phyloP scores from a whole-genome alignment of 2,329 filamentous ascomycete species.

The Aspergillus ochraceoroseus region DNA sequence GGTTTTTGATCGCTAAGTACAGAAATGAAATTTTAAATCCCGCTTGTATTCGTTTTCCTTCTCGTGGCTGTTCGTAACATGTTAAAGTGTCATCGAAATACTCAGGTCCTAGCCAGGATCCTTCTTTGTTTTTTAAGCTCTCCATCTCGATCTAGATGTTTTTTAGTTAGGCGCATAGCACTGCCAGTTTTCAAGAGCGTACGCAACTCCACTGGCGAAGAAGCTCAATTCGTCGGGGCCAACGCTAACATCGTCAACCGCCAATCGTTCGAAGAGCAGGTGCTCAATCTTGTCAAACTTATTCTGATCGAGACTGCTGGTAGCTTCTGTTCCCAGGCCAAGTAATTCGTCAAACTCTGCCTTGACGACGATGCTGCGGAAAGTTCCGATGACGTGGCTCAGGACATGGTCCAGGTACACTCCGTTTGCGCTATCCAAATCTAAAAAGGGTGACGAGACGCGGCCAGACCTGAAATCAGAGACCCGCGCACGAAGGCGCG shows the following conservation, averaged over 20 bases:
- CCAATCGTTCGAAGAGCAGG: constrained; percentile 35
- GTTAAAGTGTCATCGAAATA: not conserved
- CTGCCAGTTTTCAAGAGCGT: constrained; percentile 29
- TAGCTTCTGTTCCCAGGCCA: constrained; percentile 21
- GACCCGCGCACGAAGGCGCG: constrained; percentile 32
- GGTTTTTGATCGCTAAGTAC: constrained; percentile 1
- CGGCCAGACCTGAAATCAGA: constrained; percentile 34
- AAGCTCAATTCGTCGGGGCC: constrained; percentile 39
- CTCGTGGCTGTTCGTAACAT: constrained; percentile 8
- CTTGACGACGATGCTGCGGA: constrained; percentile 37
- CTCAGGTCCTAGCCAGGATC: no score
- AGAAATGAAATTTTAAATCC: constrained; percentile 1
- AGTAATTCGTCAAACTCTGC: constrained; percentile 37
- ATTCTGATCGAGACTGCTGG: constrained; percentile 14
- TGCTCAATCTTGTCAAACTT: constrained; percentile 35
- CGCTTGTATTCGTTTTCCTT: constrained; percentile 2
- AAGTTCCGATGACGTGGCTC: constrained; percentile 39
- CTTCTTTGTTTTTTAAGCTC: no score
- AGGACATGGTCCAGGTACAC: constrained; percentile 37
- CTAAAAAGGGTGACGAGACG: constrained; percentile 31
- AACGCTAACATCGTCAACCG: constrained; percentile 29
- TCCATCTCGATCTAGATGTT: no score
- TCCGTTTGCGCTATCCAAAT: constrained; percentile 28
- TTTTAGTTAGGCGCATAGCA: constrained; percentile 7
- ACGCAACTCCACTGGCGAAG: constrained; percentile 37